phyloP scores from a whole-genome alignment of 2,329 filamentous ascomycete genomes.

The Trichoderma semiorbis region DNA sequence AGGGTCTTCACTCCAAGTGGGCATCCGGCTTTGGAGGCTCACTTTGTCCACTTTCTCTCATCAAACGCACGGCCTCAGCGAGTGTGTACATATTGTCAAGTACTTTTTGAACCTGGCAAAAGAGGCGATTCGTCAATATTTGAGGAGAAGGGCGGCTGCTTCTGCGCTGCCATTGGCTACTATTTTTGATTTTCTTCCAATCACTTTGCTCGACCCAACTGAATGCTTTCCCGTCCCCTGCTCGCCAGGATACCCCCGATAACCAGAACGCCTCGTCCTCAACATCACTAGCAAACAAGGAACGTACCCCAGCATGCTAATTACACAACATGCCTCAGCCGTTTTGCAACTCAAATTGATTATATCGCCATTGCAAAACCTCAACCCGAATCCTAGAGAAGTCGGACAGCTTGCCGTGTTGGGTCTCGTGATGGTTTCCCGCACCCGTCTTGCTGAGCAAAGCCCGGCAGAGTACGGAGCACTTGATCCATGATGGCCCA shows the following conservation, averaged over 20 bases:
- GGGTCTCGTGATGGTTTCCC: neutral
- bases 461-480: neutral
- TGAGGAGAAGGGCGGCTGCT: slow-evolving; percentile 6
- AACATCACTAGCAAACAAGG: neutral
- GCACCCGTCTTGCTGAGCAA: neutral
- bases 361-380: neutral
- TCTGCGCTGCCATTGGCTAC: slow-evolving; percentile 8
- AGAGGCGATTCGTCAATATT: slow-evolving; percentile 12
- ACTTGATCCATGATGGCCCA: neutral
- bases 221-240: slow-evolving; percentile 4
- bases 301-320: slow-evolving; percentile 1
- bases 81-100: neutral
- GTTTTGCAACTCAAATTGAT: neutral
- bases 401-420: neutral
- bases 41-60: slow-evolving; percentile 2
- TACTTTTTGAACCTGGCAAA: neutral
- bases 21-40: neutral
- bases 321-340: neutral
- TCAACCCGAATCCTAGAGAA: neutral
- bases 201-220: neutral
- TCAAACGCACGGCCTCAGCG: neutral
- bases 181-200: slow-evolving; percentile 15
- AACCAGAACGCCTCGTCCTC: slow-evolving; percentile 7
- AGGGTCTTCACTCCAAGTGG: slow-evolving; percentile 4
- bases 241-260: slow-evolving; percentile 12